A percentile compares a stretch with the other conserved stretches of the same genome.
Evolutionary conservation across 2,329 filamentous ascomycete genomes (phyloP).

Genomic region (Pestalotiopsis fici): DNA sequence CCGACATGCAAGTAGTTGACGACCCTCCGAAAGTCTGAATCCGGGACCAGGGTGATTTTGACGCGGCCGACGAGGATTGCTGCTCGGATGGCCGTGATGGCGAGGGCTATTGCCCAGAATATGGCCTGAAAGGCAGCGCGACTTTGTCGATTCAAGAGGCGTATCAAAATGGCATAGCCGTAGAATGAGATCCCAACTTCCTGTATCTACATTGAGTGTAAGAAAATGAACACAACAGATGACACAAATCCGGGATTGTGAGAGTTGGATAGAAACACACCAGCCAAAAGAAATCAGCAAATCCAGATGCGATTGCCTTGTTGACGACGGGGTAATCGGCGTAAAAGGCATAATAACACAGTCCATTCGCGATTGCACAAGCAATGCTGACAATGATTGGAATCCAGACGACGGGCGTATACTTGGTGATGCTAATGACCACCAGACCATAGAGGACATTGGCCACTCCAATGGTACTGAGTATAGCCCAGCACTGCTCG

Average conservation of each 20-base stretch:
- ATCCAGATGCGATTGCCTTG: slow-evolving; percentile 34
- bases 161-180: slow-evolving; percentile 53
- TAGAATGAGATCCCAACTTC: slow-evolving; percentile 46
- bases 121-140: slow-evolving; percentile 46
- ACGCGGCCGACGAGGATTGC: slow-evolving; percentile 33
- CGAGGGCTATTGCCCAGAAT: slow-evolving; percentile 57
- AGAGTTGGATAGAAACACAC: slow-evolving; percentile 20
- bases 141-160: slow-evolving; percentile 46
- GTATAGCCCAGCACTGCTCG: slow-evolving; percentile 44
- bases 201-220: slow-evolving; percentile 33
- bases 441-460: slow-evolving; percentile 39
- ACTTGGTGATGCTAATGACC: slow-evolving; percentile 39
- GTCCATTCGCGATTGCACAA: slow-evolving; percentile 40
- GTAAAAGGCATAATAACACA: slow-evolving; percentile 45
- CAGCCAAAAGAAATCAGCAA: slow-evolving; percentile 43
- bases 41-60: slow-evolving; percentile 26
- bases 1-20: slow-evolving; percentile 41
- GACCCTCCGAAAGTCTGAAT: slow-evolving; percentile 23
- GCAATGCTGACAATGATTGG: slow-evolving; percentile 39
- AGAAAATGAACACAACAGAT: neutral
- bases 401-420: slow-evolving; percentile 38
- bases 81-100: slow-evolving; percentile 51
- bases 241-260: neutral
- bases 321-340: slow-evolving; percentile 20
- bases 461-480: slow-evolving; percentile 43